A percentile compares a stretch with the other conserved stretches of the same genome.
These are phyloP conservation scores for Beauveria pseudobassiana DNA, from an alignment of 2,329 filamentous ascomycete genomes.

Conservation along the genomic window DNA sequence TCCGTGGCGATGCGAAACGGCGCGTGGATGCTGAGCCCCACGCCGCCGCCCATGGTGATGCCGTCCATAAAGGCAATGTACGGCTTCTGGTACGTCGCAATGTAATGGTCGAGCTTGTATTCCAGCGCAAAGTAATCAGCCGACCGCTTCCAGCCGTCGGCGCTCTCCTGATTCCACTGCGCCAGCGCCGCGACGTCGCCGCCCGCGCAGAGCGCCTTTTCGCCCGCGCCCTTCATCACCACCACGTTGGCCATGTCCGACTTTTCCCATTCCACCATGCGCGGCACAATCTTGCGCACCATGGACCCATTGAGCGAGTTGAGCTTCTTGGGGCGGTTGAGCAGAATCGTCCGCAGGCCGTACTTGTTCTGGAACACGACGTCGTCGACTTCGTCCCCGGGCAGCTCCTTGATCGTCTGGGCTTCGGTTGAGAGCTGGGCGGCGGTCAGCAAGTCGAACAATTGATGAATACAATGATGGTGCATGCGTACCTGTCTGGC, in stretches of 20 bases:
- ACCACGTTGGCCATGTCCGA: conserved; percentile 90
- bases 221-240: conserved; percentile 82
- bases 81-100: conserved; percentile 88
- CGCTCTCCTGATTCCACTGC: conserved; percentile 58
- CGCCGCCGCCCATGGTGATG: conserved; percentile 96
- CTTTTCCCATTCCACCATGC: conserved; percentile 88
- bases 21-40: conserved; percentile 88
- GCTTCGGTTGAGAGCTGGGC: conserved; percentile 29
- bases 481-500: conserved; percentile 21
- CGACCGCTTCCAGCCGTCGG: conserved; percentile 65
- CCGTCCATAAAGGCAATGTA: conserved; percentile 96
- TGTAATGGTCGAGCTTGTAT: conserved; percentile 93
- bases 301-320: conserved; percentile 93
- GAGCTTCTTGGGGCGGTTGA: conserved; percentile 86
- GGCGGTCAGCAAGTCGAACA: neutral
- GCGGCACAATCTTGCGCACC: conserved; percentile 87
- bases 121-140: conserved; percentile 86
- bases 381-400: conserved; percentile 74
- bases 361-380: conserved; percentile 86
- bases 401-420: conserved; percentile 43
- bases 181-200: conserved; percentile 83
- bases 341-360: conserved; percentile 83
- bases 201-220: conserved; percentile 83
- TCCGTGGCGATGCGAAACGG: conserved; percentile 96
- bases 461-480: neutral